Conservation (phyloP, 805 yeast species). For the Saccharomycopsis olivae region DNA sequence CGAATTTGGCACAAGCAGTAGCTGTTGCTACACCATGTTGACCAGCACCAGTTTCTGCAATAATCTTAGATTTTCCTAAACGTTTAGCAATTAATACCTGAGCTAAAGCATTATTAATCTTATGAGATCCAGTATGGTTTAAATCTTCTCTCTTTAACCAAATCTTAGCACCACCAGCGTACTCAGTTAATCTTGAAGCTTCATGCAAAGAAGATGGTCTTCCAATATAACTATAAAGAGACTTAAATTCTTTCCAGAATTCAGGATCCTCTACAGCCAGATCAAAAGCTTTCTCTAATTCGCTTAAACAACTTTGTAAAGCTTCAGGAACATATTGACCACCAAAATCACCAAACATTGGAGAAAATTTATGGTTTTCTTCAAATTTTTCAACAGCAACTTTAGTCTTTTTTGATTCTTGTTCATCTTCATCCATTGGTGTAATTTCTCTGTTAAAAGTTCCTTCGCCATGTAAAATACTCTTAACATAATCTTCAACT, state of each 20-base stretch:
- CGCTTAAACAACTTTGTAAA: conserved; percentile 79
- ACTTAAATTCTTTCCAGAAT: conserved; percentile 88
- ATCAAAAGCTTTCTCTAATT: conserved; percentile 82
- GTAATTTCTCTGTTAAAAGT: conserved; percentile 19
- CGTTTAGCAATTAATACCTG: conserved; percentile 73
- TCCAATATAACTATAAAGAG: conserved; percentile 86
- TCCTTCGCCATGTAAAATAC: conserved; percentile 54
- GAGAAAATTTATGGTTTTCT: conserved; percentile 58
- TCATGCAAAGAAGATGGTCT: conserved; percentile 89
- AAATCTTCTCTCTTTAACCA: conserved; percentile 98
- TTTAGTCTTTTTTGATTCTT: conserved; percentile 18
- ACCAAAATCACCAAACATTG: conserved; percentile 90
- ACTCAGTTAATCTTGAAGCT: conserved; percentile 82
- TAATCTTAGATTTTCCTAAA: conserved; percentile 64
- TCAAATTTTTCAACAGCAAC: conserved; percentile 27
- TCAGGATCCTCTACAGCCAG: conserved; percentile 77
- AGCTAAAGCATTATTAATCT: conserved; percentile 75
- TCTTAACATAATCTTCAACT: conserved; percentile 58
- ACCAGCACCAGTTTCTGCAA: conserved; percentile 91
- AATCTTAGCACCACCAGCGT: conserved; percentile 91
- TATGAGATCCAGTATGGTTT: conserved; percentile 84
- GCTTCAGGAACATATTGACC: conserved; percentile 99
- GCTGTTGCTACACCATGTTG: conserved; percentile 93
- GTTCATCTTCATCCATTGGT: conserved; percentile 20
- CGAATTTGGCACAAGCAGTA: conserved; percentile 87